These are phyloP conservation scores for Poa annua DNA, from an alignment of 176 grass and related monocot genomes.

Conservation along the genomic window DNA sequence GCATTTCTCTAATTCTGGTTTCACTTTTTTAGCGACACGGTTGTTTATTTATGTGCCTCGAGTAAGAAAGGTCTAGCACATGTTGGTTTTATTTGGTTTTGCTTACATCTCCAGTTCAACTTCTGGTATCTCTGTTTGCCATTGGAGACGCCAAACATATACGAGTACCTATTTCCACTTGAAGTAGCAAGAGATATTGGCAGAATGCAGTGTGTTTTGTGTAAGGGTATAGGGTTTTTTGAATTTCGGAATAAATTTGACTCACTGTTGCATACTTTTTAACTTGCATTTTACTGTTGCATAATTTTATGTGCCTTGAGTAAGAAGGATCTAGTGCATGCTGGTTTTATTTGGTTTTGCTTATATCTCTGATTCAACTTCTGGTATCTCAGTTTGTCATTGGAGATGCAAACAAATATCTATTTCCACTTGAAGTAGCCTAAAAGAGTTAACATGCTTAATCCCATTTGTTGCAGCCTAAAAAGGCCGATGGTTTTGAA, in stretches of 20 bases:
- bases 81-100: background rate
- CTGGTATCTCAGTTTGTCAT: slow-evolving; percentile 10
- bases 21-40: background rate
- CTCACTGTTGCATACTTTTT: slow-evolving; percentile 16
- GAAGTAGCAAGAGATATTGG: background rate
- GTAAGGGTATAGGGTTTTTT: slow-evolving; percentile 1
- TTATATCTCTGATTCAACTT: slow-evolving; percentile 22
- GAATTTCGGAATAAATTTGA: background rate
- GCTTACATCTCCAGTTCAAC: slow-evolving; percentile 14
- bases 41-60: slow-evolving; percentile 7
- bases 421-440: slow-evolving; percentile 11
- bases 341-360: background rate
- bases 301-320: background rate
- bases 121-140: slow-evolving; percentile 16
- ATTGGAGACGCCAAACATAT: background rate
- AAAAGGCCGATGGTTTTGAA: too few relatives aligned
- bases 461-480: too few relatives aligned
- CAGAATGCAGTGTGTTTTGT: slow-evolving; percentile 15
- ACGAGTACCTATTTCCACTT: background rate
- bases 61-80: background rate
- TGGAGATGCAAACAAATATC: background rate
- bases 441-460: too few relatives aligned
- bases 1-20: background rate
- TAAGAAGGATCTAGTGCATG: slow-evolving; percentile 3
- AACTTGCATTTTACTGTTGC: slow-evolving; percentile 25